These are phyloP conservation scores for Taiwanofungus camphoratus DNA, from an alignment of 1,284 basidiomycete genomes.

Conservation along the genomic window DNA sequence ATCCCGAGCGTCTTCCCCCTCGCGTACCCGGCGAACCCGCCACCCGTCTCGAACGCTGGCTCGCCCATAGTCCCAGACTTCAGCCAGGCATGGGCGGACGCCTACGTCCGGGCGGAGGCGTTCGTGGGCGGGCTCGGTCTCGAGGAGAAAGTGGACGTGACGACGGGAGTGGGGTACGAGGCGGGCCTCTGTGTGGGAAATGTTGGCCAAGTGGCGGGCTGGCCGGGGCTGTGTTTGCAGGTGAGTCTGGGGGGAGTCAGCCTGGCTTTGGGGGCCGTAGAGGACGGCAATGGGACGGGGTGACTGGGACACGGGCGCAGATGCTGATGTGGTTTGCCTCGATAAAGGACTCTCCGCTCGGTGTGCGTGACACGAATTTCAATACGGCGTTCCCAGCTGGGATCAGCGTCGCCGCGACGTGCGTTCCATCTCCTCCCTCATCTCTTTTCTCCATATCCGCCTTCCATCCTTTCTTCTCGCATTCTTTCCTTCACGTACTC, in stretches of 20 bases:
- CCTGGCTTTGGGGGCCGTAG: too few relatives aligned
- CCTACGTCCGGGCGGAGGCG: slow-evolving; percentile 32
- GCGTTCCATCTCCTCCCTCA: slow-evolving; percentile 1
- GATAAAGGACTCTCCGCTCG: slow-evolving; percentile 49
- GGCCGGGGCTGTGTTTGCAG: slow-evolving; percentile 65
- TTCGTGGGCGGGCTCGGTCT: slow-evolving; percentile 32
- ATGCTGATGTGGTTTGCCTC: too few relatives aligned
- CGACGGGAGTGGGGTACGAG: slow-evolving; percentile 40
- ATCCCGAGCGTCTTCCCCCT: slow-evolving; percentile 26
- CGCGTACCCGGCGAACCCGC: slow-evolving; percentile 26
- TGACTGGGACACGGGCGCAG: slow-evolving; percentile 1
- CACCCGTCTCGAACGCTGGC: slow-evolving; percentile 23
- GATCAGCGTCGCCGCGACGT: slow-evolving; percentile 53
- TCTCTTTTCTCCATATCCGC: too few relatives aligned
- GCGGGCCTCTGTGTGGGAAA: slow-evolving; percentile 39
- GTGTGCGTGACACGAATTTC: slow-evolving; percentile 41
- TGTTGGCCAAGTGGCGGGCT: slow-evolving; percentile 31
- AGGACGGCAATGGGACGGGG: background rate
- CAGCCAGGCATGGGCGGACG: slow-evolving; percentile 34
- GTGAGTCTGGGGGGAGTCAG: too few relatives aligned
- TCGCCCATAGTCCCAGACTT: slow-evolving; percentile 37
- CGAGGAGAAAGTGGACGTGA: slow-evolving; percentile 37
- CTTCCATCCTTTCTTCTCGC: too few relatives aligned
- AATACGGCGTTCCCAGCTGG: slow-evolving; percentile 57
- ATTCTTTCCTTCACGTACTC: too few relatives aligned